These are phyloP conservation scores for Ganoderma boninense DNA, from an alignment of 1,284 basidiomycete genomes.

Conservation along the genomic window DNA sequence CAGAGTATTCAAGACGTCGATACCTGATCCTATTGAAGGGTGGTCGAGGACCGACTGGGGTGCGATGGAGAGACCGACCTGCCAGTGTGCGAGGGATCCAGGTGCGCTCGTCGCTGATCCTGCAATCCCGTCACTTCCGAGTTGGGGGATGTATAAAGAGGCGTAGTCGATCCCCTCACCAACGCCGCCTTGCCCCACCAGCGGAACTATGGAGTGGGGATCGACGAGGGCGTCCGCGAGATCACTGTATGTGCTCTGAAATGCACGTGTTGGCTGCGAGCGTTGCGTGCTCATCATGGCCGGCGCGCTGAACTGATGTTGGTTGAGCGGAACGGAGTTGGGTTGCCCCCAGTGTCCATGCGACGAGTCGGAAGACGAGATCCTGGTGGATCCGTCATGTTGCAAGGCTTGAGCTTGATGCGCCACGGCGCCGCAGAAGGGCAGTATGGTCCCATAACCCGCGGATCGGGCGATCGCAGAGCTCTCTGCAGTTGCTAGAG, in stretches of 20 bases:
- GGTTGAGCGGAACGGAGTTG: too few species aligned
- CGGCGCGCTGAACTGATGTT: not conserved
- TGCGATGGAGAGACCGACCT: too few species aligned
- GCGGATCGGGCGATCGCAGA: not conserved
- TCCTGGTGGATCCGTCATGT: not conserved
- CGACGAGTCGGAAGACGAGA: not conserved
- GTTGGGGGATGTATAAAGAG: not conserved
- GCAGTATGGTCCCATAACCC: too few species aligned
- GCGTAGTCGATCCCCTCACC: too few species aligned
- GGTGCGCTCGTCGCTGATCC: too few species aligned
- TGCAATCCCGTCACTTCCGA: not conserved
- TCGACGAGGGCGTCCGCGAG: not conserved
- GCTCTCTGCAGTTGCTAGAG: not conserved
- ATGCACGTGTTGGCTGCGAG: not conserved
- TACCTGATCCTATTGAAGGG: too few species aligned
- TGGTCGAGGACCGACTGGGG: too few species aligned
- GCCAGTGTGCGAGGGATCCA: too few species aligned
- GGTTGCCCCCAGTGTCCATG: not conserved
- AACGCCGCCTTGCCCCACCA: not conserved
- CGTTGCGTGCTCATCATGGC: not conserved
- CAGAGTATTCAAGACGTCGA: too few species aligned
- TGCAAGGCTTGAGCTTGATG: not conserved
- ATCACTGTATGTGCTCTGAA: not conserved
- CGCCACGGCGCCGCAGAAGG: not conserved
- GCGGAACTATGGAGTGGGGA: not conserved